Evolutionary conservation across 2,329 filamentous ascomycete species (phyloP).

Genomic region (Magnaporthiopsis incrustans): DNA sequence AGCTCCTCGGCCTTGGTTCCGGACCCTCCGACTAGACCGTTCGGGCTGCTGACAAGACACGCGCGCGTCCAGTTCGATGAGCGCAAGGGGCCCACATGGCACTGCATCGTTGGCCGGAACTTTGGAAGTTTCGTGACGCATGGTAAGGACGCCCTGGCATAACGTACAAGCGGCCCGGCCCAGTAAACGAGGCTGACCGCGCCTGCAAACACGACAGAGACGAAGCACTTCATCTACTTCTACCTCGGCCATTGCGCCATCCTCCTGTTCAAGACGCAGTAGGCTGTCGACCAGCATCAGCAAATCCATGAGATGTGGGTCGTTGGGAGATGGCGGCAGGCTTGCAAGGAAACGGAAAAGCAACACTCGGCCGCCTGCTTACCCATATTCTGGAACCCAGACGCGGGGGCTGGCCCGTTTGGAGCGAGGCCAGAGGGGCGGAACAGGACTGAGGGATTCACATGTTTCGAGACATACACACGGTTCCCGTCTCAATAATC

Average conservation of each 20-base stretch:
- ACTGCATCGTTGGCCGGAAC: conserved; percentile 97
- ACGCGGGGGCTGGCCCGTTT: too few relatives aligned
- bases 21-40: background rate
- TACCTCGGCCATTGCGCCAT: conserved; percentile 98
- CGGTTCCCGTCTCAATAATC: background rate
- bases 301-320: background rate
- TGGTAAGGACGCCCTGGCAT: conserved; percentile 47
- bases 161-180: background rate
- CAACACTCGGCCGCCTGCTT: background rate
- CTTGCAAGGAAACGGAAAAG: background rate
- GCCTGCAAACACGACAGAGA: conserved; percentile 52
- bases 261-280: conserved; percentile 98
- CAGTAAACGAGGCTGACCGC: background rate
- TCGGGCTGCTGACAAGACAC: background rate
- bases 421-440: background rate
- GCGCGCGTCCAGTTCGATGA: conserved; percentile 68
- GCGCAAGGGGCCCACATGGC: conserved; percentile 96
- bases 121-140: conserved; percentile 99
- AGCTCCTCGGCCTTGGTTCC: conserved; percentile 14
- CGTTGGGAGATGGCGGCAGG: too few relatives aligned
- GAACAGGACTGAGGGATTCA: background rate
- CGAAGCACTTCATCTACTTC: conserved; percentile 99
- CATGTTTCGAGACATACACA: background rate
- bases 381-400: background rate
- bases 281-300: conserved; percentile 22